Evolutionary conservation across 2,329 filamentous ascomycete species (phyloP), one percentile per base, ranked within the genome.

Genomic region (Lachnellula willkommii): DNA sequence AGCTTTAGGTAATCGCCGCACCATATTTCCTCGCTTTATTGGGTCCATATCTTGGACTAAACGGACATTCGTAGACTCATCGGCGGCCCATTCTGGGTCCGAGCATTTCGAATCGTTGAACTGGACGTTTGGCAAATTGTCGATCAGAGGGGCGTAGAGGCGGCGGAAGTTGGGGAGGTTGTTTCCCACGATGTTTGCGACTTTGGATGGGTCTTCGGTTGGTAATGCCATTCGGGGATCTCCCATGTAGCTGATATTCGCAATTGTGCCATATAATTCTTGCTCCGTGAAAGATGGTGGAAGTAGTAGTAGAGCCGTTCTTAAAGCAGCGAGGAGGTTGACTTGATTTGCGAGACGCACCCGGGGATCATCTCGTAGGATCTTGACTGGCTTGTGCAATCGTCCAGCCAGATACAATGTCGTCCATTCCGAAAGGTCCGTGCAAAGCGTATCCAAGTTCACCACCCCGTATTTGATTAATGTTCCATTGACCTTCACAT

Each of bases 401-500:
- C 94, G 88, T 4, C 94, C 94, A 5, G 95, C 94, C n/a, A 99
- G 82, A 72, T 99, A 99, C 26, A 99, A 78, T 0, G 90, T 96
- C 60, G 96, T 86, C 94, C 94, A 99, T 56, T 91, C 84, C 32
- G 84, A 88, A 24, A 99, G 80, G 70, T 99, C 94, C 43, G 79
- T 81, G 66, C 90, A 92, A 15, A 99, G 77, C 2, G 92, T 96
- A 68, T 95, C 86, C 62, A 97, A 81, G 67, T 95, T 96, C 45
- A 96, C 95, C 22, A 99, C 94, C 20, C 93, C 94, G 67, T 99
- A 99, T 74, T 99, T 99, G 73, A 99, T 94, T 67, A 97, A 79
- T 59, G 91, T 95, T 42, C 94, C 95, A 66, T 97, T 96, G 58
- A 97, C 86, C 2, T 89, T 93, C 49, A 99, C 84, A 70, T 93